These are phyloP conservation scores for Dactylorhiza incarnata DNA, from an alignment of 106 monocot species.

Conservation along the genomic window DNA sequence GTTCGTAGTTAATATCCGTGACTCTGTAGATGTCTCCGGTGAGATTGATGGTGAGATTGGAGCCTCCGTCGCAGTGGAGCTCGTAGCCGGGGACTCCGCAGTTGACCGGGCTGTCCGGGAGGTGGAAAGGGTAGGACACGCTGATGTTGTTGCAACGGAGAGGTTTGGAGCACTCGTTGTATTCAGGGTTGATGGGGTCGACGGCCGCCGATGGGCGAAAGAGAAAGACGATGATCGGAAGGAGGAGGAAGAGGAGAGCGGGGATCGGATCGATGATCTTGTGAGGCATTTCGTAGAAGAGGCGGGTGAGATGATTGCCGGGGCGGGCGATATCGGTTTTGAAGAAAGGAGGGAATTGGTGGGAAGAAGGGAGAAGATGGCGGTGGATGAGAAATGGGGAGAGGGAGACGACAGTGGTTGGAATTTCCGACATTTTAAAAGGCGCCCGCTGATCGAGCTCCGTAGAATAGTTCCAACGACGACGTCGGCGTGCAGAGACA, in stretches of 20 bases:
- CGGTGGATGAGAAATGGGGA: neutral
- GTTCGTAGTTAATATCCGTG: neutral
- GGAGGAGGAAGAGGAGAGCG: neutral
- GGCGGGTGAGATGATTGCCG: neutral
- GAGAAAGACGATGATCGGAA: neutral
- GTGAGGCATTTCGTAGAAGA: conserved; percentile 6
- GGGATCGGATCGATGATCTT: neutral
- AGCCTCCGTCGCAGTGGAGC: neutral
- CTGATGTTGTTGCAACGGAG: neutral
- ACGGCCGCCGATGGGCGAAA: neutral
- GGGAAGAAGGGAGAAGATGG: neutral
- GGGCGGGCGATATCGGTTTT: neutral
- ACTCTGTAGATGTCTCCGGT: conserved; percentile 1
- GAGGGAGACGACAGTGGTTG: neutral
- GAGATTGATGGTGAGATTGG: conserved; percentile 7
- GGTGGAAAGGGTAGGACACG: conserved; percentile 20
- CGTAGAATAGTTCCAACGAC: neutral
- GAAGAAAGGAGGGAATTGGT: neutral
- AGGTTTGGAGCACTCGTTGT: neutral
- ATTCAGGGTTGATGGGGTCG: neutral
- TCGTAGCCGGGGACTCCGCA: conserved; percentile 16
- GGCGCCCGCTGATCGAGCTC: neutral
- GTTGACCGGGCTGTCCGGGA: conserved; percentile 2
- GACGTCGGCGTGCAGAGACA: too few species aligned
- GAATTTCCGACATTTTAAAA: neutral